Percentiles rank a stretch among this genome's conserved stretches.
These are phyloP conservation scores for Fistulinella cinereoalba DNA, from an alignment of 1,284 basidiomycete species.

Conservation along the genomic window DNA sequence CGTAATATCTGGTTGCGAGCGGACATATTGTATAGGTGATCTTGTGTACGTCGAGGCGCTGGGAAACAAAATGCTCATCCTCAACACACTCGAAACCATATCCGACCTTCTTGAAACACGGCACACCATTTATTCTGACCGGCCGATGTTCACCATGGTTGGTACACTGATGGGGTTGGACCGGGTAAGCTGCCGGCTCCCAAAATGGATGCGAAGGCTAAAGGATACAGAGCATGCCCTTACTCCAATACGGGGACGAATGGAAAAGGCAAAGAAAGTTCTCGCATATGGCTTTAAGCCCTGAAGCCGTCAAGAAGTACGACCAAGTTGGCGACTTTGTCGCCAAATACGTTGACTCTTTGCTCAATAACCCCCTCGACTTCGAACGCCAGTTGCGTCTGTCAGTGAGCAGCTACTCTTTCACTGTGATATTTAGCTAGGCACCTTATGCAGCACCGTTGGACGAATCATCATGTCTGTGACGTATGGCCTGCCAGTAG, in stretches of 20 bases:
- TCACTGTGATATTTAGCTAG: neutral
- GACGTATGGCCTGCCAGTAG: slow-evolving; percentile 27
- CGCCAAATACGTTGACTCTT: slow-evolving; percentile 10
- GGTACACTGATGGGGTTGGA: slow-evolving; percentile 37
- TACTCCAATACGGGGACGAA: slow-evolving; percentile 23
- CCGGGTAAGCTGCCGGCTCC: slow-evolving; percentile 17
- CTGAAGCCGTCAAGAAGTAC: slow-evolving; percentile 25
- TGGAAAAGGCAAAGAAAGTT: slow-evolving; percentile 28
- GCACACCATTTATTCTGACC: slow-evolving; percentile 34
- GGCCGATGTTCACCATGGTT: slow-evolving; percentile 35
- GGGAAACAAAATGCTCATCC: slow-evolving; percentile 29
- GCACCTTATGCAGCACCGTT: slow-evolving; percentile 15
- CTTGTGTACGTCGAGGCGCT: slow-evolving; percentile 27
- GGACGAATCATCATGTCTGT: slow-evolving; percentile 25
- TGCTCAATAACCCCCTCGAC: slow-evolving; percentile 19
- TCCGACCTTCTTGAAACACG: slow-evolving; percentile 36
- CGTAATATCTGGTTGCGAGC: neutral
- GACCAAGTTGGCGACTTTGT: slow-evolving; percentile 21
- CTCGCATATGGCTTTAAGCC: slow-evolving; percentile 22
- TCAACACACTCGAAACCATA: slow-evolving; percentile 34
- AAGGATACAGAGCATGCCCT: slow-evolving; percentile 17
- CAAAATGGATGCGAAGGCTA: neutral
- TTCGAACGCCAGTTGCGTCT: slow-evolving; percentile 27
- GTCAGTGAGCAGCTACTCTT: slow-evolving; percentile 14
- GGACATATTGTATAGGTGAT: slow-evolving; percentile 17